A percentile compares a stretch with the other conserved stretches of the same genome.
These are phyloP conservation scores for Saccharomyces uvarum DNA, from an alignment of 1,139 yeast species.

Conservation along the genomic window DNA sequence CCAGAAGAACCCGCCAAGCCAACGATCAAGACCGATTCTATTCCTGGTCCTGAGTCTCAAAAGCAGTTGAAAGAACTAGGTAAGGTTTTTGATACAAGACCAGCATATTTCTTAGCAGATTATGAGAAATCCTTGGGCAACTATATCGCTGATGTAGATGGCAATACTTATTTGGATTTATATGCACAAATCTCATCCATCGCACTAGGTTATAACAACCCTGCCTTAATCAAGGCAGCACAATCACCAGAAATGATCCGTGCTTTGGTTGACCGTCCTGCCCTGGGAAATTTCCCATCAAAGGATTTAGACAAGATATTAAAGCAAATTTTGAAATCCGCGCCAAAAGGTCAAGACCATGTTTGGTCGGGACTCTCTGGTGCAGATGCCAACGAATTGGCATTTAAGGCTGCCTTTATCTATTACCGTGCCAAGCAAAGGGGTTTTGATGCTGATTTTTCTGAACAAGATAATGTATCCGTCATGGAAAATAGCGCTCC, in stretches of 20 bases:
- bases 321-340: constrained; percentile 53
- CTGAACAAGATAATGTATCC: constrained; percentile 48
- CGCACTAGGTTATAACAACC: constrained; percentile 69
- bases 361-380: constrained; percentile 70
- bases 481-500: constrained; percentile 64
- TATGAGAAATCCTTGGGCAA: constrained; percentile 61
- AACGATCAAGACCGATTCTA: constrained; percentile 36
- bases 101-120: constrained; percentile 63
- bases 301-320: constrained; percentile 45
- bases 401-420: constrained; percentile 72
- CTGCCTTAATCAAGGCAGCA: constrained; percentile 55
- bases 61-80: constrained; percentile 44
- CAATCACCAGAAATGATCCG: constrained; percentile 58
- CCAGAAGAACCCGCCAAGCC: constrained; percentile 54
- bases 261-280: constrained; percentile 66
- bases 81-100: constrained; percentile 55
- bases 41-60: constrained; percentile 58
- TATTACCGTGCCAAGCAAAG: constrained; percentile 56
- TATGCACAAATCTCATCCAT: constrained; percentile 71
- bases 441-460: constrained; percentile 44
- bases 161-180: constrained; percentile 54
- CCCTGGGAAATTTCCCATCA: constrained; percentile 67
- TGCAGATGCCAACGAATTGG: constrained; percentile 71
- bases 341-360: constrained; percentile 58
- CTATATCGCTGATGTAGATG: constrained; percentile 65